Conservation (phyloP, 805 yeast species). For the Pichia cabralensis region DNA sequence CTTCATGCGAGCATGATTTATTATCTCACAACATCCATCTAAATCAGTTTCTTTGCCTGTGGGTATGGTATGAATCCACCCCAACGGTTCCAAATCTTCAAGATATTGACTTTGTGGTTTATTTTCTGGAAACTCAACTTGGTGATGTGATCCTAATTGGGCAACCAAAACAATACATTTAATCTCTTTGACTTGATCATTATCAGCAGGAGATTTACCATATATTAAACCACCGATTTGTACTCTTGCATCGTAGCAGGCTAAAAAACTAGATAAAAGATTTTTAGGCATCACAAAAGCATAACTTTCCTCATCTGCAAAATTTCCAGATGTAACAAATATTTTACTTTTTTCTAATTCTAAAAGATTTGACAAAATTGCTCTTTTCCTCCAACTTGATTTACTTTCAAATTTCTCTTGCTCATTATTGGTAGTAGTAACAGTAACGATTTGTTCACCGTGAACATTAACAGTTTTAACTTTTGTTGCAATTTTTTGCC, state of each 20-base stretch:
- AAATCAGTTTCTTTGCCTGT: slow-evolving; percentile 41
- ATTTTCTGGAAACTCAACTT: slow-evolving; percentile 49
- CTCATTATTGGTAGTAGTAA: slow-evolving; percentile 83
- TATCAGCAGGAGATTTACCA: slow-evolving; percentile 72
- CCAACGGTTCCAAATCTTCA: slow-evolving; percentile 65
- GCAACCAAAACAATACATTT: slow-evolving; percentile 71
- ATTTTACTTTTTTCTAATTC: slow-evolving; percentile 67
- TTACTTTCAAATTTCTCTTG: slow-evolving; percentile 74
- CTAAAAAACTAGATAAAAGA: slow-evolving; percentile 64
- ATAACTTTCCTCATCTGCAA: slow-evolving; percentile 37
- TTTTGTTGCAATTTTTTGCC: slow-evolving; percentile 65
- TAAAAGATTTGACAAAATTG: slow-evolving; percentile 66
- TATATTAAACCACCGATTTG: slow-evolving; percentile 76
- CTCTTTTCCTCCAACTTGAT: slow-evolving; percentile 86
- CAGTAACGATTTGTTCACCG: slow-evolving; percentile 93
- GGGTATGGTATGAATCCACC: slow-evolving; percentile 90
- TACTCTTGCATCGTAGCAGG: slow-evolving; percentile 67
- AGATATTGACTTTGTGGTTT: slow-evolving; percentile 34
- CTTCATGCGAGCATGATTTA: slow-evolving; percentile 41
- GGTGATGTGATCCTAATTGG: slow-evolving; percentile 66
- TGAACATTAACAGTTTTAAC: slow-evolving; percentile 83
- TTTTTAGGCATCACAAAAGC: slow-evolving; percentile 82
- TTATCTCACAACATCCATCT: slow-evolving; percentile 63
- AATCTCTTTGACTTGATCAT: slow-evolving; percentile 67
- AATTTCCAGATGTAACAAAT: slow-evolving; percentile 59